Base-by-base conservation (phyloP, 441 rosid species). In the Erysimum cheiri region DNA sequence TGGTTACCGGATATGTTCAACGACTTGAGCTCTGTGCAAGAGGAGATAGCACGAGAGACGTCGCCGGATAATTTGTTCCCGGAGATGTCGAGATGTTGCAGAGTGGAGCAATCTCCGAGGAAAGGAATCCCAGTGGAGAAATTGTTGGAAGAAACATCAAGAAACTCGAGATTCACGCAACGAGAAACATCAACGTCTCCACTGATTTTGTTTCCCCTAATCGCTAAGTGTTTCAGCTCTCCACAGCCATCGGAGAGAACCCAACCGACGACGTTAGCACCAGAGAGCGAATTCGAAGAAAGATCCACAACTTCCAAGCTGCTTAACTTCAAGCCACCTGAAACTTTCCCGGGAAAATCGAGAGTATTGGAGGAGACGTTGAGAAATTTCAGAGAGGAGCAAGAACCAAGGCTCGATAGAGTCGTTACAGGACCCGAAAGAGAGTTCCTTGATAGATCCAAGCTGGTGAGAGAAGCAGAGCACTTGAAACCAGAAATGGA, bases 121-220 rank as follows among this genome's bases (percentile, higher is more conserved):
- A 82, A 78, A 11, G 96, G 92, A 32, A 80, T 32, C 52, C 57
- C 56, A 3, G 58, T 39, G 11, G 93, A 82, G 80, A 93, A 85
- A 82, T 89, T 91, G 82, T 91, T 93, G 0, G 81, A 70, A 2
- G 97, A 89, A 40, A 91, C 59, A 67, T 93, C 97, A 52, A 93
- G 79, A 74, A 78, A 77, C 82, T 78, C 75, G 31, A 93, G 78
- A 66, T 52, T 83, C 36, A 47, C 52, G 77, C 98, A 93, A 33
- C 67, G 56, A 3, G 96, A 85, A 17, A 93, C 78, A 74, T 87
- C 82, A 11, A 87, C 61, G 36, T 83, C 90, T 7, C 96, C 97
- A 24, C 74, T 74, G 50, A 87, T 52, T 79, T 77, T 87, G 80
- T 91, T 93, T 11, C 89, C 92, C 62, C 77, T 84, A 74, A 91